phyloP scores from a whole-genome alignment of 108 stramenopile genomes.

The Schizochytrium sp. region DNA sequence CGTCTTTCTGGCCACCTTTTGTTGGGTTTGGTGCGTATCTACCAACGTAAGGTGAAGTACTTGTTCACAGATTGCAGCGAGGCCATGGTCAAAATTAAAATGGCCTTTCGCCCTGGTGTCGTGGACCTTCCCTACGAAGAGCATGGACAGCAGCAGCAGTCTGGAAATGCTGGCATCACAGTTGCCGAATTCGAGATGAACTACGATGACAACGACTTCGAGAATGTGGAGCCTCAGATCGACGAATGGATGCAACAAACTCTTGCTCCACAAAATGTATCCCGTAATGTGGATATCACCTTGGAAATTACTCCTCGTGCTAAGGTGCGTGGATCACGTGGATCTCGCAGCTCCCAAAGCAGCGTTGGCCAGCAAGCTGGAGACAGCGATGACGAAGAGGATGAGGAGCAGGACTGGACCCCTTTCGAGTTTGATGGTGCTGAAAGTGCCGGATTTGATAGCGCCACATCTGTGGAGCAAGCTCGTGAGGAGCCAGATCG shows the following conservation, averaged over 20 bases:
- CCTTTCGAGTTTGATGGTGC: conserved; percentile 52
- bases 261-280: not conserved
- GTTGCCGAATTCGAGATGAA: conserved; percentile 79
- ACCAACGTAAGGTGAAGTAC: conserved; percentile 94
- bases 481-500: too few species aligned
- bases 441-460: not conserved
- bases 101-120: conserved; percentile 87
- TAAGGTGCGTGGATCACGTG: not conserved
- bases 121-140: conserved; percentile 65
- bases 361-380: conserved; percentile 9
- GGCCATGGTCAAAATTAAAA: conserved; percentile 96
- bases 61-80: conserved; percentile 96
- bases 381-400: conserved; percentile 36
- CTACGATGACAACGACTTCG: conserved; percentile 45
- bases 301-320: conserved; percentile 52
- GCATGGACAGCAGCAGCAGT: conserved; percentile 63
- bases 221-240: conserved; percentile 20
- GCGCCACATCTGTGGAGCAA: not conserved
- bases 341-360: not conserved
- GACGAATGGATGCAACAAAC: conserved; percentile 63
- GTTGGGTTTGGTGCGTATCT: conserved; percentile 96
- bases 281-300: conserved; percentile 32
- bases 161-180: conserved; percentile 71
- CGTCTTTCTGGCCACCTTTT: conserved; percentile 94
- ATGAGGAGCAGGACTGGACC: conserved; percentile 60